These are phyloP conservation scores for Litsea cubeba DNA, from an alignment of 164 flowering plant genomes.

Conservation along the genomic window DNA sequence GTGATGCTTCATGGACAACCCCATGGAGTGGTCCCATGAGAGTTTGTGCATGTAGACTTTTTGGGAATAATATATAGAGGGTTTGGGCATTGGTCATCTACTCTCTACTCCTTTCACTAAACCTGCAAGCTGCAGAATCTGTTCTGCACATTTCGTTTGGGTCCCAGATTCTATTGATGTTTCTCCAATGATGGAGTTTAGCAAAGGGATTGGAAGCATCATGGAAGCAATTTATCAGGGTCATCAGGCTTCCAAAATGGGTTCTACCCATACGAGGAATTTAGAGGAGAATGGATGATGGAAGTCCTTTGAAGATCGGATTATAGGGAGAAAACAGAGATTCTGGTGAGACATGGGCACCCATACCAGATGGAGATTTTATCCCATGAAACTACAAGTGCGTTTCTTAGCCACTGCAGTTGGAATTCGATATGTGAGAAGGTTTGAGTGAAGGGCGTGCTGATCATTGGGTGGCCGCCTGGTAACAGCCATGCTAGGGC, in stretches of 20 bases:
- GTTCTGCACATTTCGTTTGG: constrained; percentile 22
- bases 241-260: constrained; percentile 24
- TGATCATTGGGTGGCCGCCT: constrained; percentile 17
- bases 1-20: too few relatives aligned
- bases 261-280: constrained; percentile 13
- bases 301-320: constrained; percentile 20
- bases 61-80: not conserved
- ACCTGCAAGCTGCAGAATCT: constrained; percentile 5
- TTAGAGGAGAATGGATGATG: constrained; percentile 29
- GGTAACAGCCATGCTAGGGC: too few relatives aligned
- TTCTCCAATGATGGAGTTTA: constrained; percentile 27
- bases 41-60: too few relatives aligned
- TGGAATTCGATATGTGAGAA: constrained; percentile 18
- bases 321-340: constrained; percentile 13
- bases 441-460: constrained; percentile 18
- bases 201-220: constrained; percentile 28
- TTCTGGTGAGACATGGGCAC: constrained; percentile 28
- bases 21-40: too few relatives aligned
- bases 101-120: not conserved
- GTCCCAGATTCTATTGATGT: constrained; percentile 21
- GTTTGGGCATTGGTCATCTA: constrained; percentile 21
- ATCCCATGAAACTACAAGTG: constrained; percentile 12
- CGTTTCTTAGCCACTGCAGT: constrained; percentile 16
- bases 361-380: constrained; percentile 8
- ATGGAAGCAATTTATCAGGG: constrained; percentile 26